Base-by-base conservation (phyloP, 139 green algal genomes). In the Trebouxia sp. region DNA sequence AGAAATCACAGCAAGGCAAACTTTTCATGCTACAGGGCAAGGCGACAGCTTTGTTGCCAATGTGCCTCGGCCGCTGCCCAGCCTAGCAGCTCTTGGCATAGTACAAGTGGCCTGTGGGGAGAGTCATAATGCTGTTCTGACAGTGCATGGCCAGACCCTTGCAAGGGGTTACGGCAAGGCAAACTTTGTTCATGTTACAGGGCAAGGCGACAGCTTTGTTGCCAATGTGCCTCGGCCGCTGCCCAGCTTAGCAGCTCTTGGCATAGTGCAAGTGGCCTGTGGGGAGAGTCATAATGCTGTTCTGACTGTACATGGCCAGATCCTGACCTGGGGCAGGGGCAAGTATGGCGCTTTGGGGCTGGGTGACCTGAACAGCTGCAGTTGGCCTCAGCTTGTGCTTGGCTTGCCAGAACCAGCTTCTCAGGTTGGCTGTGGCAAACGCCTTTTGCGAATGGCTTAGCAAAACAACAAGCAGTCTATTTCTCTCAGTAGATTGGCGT, bases 261-360 rank as follows among this genome's bases (percentile, higher is more conserved):
- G 88, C 9, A 80, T 96, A 6, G 82, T 88, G 14, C 85, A 90
- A 41, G 58, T 93, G 8, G 80, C 89, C 15, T 87, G 81, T 35
- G 94, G 94, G 0, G 90, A 96, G 32, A 85, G 85, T 50, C 94
- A 98, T 85, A 94, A 79, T 53, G 85, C 80, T 0, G 93, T 90
- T 0, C 83, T 98, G 38, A 80, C 78, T 0, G 70, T 84, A 0
- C 65, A 90, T 47, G 94, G 94, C 10, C 55, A 76, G 12, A 70
- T 97, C 45, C 93, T 87, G 58, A 94, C 85, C 3, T 97, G 93
- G 92, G 93, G 93, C 1, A 79, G 91, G 10, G 89, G 89, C 72
- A 93, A 91, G 74, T 89, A 92, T 78, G 93, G 93, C 5, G 82
- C 90, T 48, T 88, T 97, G 37, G 94, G 94, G 8, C 85, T 85